These are phyloP conservation scores for Epichloe coenophiala DNA, from an alignment of 2,329 filamentous ascomycete genomes.

Conservation along the genomic window DNA sequence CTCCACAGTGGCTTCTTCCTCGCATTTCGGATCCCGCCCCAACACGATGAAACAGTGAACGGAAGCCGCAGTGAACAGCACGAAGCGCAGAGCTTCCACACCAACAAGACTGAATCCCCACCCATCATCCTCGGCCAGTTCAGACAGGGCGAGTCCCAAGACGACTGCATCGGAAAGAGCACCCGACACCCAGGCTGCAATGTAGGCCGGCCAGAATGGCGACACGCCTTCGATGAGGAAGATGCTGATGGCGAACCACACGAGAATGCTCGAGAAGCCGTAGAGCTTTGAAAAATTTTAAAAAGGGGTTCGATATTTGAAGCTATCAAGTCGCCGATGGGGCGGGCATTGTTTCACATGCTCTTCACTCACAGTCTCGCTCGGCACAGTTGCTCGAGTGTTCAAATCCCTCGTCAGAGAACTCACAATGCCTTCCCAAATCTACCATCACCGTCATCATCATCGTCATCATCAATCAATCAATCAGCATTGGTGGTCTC, in stretches of 20 bases:
- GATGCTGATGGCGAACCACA: slow-evolving; percentile 5
- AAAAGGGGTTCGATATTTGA: background rate
- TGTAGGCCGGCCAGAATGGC: slow-evolving; percentile 6
- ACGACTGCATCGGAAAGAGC: slow-evolving; percentile 2
- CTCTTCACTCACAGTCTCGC: background rate
- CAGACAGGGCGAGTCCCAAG: background rate
- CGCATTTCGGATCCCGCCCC: background rate
- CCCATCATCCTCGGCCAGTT: background rate
- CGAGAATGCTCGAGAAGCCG: slow-evolving; percentile 2
- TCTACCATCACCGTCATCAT: background rate
- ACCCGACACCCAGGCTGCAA: slow-evolving; percentile 3
- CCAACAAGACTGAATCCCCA: slow-evolving; percentile 1
- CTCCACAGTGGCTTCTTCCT: background rate
- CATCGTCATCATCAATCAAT: no score
- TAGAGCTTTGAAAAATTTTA: background rate
- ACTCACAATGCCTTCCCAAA: slow-evolving; percentile 1
- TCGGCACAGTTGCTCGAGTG: background rate
- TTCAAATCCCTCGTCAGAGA: background rate
- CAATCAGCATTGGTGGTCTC: background rate
- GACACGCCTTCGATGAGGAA: slow-evolving; percentile 3
- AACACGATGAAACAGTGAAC: background rate
- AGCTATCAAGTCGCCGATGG: background rate
- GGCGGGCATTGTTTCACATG: background rate
- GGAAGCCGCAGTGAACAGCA: background rate
- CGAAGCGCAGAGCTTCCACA: background rate